Conservation (phyloP, 148 eudicot genomes). For the Cornus controversa region DNA sequence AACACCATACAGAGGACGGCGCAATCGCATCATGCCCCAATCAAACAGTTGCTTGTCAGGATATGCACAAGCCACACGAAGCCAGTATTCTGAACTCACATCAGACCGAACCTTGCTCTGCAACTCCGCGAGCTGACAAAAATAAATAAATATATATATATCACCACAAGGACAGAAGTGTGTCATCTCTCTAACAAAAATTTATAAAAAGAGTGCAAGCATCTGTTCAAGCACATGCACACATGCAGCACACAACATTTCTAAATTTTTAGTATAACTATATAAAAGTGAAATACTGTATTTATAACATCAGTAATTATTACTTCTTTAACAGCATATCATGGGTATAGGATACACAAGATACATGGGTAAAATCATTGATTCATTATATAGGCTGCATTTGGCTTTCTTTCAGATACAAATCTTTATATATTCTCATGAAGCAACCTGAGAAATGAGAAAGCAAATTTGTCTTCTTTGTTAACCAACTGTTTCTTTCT, state of each 20-base stretch:
- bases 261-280: not conserved
- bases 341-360: not conserved
- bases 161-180: conserved; percentile 13
- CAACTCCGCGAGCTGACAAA: conserved; percentile 70
- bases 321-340: not conserved
- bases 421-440: not conserved
- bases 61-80: conserved; percentile 70
- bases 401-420: not conserved
- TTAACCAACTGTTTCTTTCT: not conserved
- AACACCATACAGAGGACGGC: conserved; percentile 73
- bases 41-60: conserved; percentile 87
- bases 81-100: conserved; percentile 92
- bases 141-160: conserved; percentile 1
- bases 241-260: not conserved
- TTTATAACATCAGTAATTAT: not conserved
- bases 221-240: not conserved
- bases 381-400: not conserved
- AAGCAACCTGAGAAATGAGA: not conserved
- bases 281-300: not conserved
- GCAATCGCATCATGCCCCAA: conserved; percentile 87
- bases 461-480: not conserved
- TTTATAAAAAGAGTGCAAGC: not conserved
- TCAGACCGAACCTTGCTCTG: conserved; percentile 84
- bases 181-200: conserved; percentile 1
- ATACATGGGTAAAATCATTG: not conserved